Evolutionary conservation across 179 eudicot genomes (phyloP), one percentile per base, ranked within the genome.

Genomic region (Dionaea muscipula): DNA sequence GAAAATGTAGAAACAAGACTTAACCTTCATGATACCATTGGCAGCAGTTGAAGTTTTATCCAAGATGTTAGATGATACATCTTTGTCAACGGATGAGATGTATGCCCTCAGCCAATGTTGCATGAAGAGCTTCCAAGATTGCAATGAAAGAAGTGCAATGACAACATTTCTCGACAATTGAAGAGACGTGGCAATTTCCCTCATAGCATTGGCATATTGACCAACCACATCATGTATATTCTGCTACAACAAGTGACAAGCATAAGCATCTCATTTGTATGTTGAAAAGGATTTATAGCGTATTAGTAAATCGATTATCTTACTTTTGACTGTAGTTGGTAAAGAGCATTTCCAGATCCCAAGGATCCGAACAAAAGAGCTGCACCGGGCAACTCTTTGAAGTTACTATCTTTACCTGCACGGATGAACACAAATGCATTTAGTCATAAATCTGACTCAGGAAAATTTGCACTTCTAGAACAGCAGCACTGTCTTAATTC

Each of bases 61-160:
- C 66, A 65, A 66, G 13, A 41, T 48, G 26, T 66, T 72, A n/a
- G 75, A 67, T 47, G 78, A 65, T 37, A 70, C 63, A 63, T 84
- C 82, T 31, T 64, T 69, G 65, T 79, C 82, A 64, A 76, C 73
- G 37, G 62, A 60, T 40, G 56, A 45, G 51, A 61, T 53, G 59
- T 72, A 73, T 45, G 74, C 75, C 72, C 67, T 73, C 61, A 93
- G 26, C 99, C 99, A 93, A 37, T 71, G 75, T 60, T 70, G 68
- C 93, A 84, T 81, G 68, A 93, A 84, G 51, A 76, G 75, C 69
- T 84, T 93, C 94, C 94, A 93, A 43, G 99, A 93, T 66, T 79
- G 81, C 67, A 84, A 66, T 3, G 93, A 78, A 55, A 93, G 72
- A 69, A 79, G 74, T 53, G 96, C 93, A 59, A 82, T 55, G 49